These are phyloP conservation scores for Stachybotrys echinatus DNA, from an alignment of 2,329 filamentous ascomycete species.

Conservation along the genomic window DNA sequence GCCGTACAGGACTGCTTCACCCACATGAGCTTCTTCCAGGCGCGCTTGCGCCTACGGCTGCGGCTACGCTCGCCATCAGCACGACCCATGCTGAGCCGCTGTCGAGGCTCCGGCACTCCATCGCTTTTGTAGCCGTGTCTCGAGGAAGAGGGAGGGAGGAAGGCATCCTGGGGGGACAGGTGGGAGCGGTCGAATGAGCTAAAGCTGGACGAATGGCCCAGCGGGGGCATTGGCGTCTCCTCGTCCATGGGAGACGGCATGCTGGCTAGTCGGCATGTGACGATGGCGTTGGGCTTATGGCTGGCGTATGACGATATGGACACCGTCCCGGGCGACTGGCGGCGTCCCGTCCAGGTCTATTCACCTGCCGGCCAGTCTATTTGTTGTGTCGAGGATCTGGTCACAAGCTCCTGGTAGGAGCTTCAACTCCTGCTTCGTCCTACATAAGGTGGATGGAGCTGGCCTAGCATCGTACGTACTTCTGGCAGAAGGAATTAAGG, in stretches of 20 bases:
- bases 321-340: too few relatives aligned
- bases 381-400: too few relatives aligned
- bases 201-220: slow-evolving; percentile 22
- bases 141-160: slow-evolving; percentile 48
- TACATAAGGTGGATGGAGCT: too few relatives aligned
- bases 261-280: slow-evolving; percentile 3
- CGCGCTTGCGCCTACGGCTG: slow-evolving; percentile 63
- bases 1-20: slow-evolving; percentile 89
- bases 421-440: too few relatives aligned
- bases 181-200: slow-evolving; percentile 52
- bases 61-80: slow-evolving; percentile 48
- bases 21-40: slow-evolving; percentile 96
- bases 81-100: slow-evolving; percentile 28
- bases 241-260: slow-evolving; percentile 34
- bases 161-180: slow-evolving; percentile 81
- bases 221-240: slow-evolving; percentile 28
- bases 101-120: slow-evolving; percentile 20
- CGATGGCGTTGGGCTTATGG: too few relatives aligned
- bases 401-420: too few relatives aligned
- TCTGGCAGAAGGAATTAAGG: too few relatives aligned
- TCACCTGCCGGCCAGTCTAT: too few relatives aligned
- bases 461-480: too few relatives aligned
- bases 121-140: slow-evolving; percentile 23
- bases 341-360: too few relatives aligned
- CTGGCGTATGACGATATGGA: too few relatives aligned